Conservation (phyloP, 257 asterid genomes). For the Solanum sitiens region DNA sequence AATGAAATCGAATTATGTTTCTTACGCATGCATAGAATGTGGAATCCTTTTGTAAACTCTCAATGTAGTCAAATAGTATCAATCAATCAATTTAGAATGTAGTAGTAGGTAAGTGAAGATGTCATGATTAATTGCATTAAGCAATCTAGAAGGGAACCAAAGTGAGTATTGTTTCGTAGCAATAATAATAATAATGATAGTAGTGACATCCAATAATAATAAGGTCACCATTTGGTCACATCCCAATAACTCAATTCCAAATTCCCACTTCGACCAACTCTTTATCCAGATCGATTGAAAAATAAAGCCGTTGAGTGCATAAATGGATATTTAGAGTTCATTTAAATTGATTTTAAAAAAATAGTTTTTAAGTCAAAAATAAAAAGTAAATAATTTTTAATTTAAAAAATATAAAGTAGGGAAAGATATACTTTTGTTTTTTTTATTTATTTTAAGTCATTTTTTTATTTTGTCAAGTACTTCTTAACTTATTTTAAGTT, state of each 20-base stretch:
- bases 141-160: background rate
- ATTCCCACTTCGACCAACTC: no score
- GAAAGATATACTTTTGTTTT: accelerated
- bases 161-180: background rate
- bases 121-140: background rate
- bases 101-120: background rate
- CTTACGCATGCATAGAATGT: no score
- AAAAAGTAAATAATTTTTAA: no score
- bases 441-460: no score
- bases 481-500: accelerated
- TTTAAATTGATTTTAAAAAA: no score
- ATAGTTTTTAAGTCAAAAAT: no score
- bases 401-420: no score
- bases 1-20: background rate
- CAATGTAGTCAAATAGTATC: background rate
- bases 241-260: background rate
- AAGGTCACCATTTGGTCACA: background rate
- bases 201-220: background rate
- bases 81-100: background rate
- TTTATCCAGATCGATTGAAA: no score
- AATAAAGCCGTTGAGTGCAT: no score
- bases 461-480: no score
- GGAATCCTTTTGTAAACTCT: background rate
- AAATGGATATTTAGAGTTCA: no score
- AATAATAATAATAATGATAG: background rate